Conservation (phyloP, 768 basidiomycete species). For the Artomyces pyxidatus region DNA sequence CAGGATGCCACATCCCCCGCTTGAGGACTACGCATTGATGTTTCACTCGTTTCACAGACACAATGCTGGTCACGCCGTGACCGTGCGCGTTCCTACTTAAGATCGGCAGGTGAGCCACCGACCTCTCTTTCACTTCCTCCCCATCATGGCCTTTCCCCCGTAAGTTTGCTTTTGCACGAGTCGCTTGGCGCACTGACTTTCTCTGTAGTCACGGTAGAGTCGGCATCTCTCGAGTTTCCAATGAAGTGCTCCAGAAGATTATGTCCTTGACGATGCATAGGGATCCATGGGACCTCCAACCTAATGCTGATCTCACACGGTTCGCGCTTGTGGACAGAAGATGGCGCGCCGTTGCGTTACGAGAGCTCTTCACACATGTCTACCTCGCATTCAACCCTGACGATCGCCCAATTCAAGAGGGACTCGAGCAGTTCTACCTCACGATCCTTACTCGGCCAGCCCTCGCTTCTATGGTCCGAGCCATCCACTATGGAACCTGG, state of each 20-base stretch:
- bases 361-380: not conserved
- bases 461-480: not conserved
- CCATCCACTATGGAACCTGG: not conserved
- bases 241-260: not conserved
- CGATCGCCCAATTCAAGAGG: not conserved
- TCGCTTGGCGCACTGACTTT: too few species aligned
- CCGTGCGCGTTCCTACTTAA: too few species aligned
- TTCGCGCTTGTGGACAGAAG: not conserved
- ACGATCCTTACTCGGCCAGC: not conserved
- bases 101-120: too few species aligned
- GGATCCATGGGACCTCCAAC: not conserved
- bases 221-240: not conserved
- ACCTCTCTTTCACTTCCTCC: too few species aligned
- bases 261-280: not conserved
- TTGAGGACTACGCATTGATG: too few species aligned
- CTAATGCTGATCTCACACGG: not conserved
- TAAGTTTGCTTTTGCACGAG: too few species aligned
- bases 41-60: too few species aligned
- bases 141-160: too few species aligned
- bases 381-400: not conserved
- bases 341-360: not conserved
- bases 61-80: too few species aligned
- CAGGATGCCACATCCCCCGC: too few species aligned
- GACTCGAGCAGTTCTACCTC: not conserved
- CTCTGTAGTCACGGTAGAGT: too few species aligned